Conservation (phyloP, 2,329 filamentous ascomycete genomes). For the Lomentospora prolificans region DNA sequence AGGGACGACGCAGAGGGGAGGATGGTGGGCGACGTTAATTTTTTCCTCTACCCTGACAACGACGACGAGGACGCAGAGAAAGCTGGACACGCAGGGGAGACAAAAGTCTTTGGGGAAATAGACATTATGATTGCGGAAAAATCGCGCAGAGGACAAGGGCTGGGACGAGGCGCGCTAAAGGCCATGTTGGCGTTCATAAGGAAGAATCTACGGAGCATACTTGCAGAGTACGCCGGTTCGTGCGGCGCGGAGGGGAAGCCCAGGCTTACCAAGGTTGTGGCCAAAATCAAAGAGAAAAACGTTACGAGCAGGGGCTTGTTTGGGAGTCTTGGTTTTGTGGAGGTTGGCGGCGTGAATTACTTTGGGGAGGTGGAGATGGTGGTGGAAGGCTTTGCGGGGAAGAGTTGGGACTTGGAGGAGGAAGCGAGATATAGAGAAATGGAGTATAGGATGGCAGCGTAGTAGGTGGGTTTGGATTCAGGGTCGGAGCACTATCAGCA, state of each 20-base stretch:
- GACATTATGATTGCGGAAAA: constrained; percentile 75
- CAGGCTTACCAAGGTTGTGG: constrained; percentile 40
- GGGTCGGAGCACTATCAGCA: no score
- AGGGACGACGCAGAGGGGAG: constrained; percentile 41
- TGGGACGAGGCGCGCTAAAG: constrained; percentile 55
- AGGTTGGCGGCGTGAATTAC: constrained; percentile 45
- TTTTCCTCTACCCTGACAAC: constrained; percentile 62
- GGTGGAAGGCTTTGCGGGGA: constrained; percentile 19
- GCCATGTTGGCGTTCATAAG: constrained; percentile 62
- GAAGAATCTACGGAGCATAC: constrained; percentile 39
- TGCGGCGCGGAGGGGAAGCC: constrained; percentile 6
- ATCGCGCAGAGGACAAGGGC: constrained; percentile 48
- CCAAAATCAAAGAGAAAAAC: constrained; percentile 50
- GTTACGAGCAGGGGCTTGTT: constrained; percentile 41
- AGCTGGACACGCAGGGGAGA: constrained; percentile 10
- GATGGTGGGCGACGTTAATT: constrained; percentile 69
- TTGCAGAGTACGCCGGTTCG: constrained; percentile 32
- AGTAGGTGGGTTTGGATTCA: not conserved
- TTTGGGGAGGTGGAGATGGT: constrained; percentile 50
- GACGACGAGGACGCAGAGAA: constrained; percentile 33
- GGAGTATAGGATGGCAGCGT: not conserved
- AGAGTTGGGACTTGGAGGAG: constrained; percentile 8
- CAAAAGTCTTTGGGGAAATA: constrained; percentile 54
- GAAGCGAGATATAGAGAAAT: constrained; percentile 7
- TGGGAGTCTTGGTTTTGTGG: constrained; percentile 38